phyloP scores from a whole-genome alignment of 208 protist species.

The Blastocrithidia nonstop region DNA sequence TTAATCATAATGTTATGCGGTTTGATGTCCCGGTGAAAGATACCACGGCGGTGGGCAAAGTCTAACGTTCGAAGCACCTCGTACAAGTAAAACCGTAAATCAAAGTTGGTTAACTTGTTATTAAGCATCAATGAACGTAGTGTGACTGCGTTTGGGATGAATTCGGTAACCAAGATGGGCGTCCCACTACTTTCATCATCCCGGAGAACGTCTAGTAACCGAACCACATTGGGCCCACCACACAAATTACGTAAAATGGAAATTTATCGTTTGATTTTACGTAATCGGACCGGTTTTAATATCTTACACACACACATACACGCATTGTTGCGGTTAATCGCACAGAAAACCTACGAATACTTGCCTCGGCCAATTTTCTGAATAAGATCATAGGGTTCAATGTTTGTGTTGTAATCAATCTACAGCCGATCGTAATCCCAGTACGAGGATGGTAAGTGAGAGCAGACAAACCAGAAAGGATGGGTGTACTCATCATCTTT shows the following conservation, averaged over 20 bases:
- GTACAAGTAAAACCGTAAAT: slow-evolving; percentile 98
- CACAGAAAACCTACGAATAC: slow-evolving; percentile 99
- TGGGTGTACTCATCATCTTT: slow-evolving; percentile 21
- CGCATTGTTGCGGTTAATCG: slow-evolving; percentile 79
- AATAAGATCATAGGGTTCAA: slow-evolving; percentile 93
- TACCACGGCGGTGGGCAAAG: slow-evolving; percentile 95
- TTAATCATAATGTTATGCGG: slow-evolving; percentile 99
- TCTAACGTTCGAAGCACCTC: slow-evolving; percentile 92
- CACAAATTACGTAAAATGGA: slow-evolving; percentile 97
- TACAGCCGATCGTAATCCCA: slow-evolving; percentile 86
- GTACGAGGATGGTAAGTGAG: slow-evolving; percentile 71
- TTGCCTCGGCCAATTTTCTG: slow-evolving; percentile 95
- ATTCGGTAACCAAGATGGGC: slow-evolving; percentile 97
- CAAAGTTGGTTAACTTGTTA: slow-evolving; percentile 87
- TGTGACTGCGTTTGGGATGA: slow-evolving; percentile 94
- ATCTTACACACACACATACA: slow-evolving; percentile 97
- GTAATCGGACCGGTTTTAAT: slow-evolving; percentile 96
- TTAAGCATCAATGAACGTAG: slow-evolving; percentile 93
- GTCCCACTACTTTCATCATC: slow-evolving; percentile 89
- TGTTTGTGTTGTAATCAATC: slow-evolving; percentile 65
- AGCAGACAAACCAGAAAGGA: slow-evolving; percentile 67
- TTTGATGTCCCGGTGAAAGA: slow-evolving; percentile 99
- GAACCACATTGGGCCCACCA: slow-evolving; percentile 97
- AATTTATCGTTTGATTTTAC: slow-evolving; percentile 98
- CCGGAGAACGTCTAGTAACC: slow-evolving; percentile 94